These are phyloP conservation scores for Chlorophyllum brunneum DNA, from an alignment of 768 basidiomycete species.

Conservation along the genomic window DNA sequence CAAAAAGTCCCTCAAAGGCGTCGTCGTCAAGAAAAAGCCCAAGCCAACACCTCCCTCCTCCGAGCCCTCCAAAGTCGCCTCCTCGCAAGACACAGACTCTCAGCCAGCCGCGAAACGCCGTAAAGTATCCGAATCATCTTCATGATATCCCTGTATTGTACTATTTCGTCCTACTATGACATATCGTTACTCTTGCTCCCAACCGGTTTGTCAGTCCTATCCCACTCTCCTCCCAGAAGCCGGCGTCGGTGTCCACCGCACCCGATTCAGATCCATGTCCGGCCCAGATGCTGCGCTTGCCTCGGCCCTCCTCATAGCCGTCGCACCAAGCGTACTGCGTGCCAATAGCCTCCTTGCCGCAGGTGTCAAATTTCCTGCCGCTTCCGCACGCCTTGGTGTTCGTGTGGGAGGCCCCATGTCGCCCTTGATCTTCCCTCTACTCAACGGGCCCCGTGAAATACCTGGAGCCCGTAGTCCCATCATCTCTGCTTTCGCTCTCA, in stretches of 20 bases:
- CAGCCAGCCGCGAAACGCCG: constrained; percentile 54
- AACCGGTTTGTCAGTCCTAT: neutral
- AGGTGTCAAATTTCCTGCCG: constrained; percentile 78
- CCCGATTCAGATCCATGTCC: constrained; percentile 59
- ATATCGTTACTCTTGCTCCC: neutral
- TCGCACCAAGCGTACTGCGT: constrained; percentile 62
- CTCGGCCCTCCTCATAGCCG: constrained; percentile 61
- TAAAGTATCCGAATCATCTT: constrained; percentile 37
- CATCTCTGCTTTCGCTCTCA: constrained; percentile 73
- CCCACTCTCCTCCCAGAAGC: constrained; percentile 22
- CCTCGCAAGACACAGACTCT: constrained; percentile 16
- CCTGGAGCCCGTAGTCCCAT: constrained; percentile 42
- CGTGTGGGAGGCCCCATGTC: constrained; percentile 78
- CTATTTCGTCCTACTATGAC: neutral
- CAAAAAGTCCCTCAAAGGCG: constrained; percentile 72
- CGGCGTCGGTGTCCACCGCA: constrained; percentile 82
- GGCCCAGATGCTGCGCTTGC: constrained; percentile 37
- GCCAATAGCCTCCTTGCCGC: constrained; percentile 77
- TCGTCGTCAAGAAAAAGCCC: constrained; percentile 73
- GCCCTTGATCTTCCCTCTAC: constrained; percentile 36
- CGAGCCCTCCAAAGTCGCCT: constrained; percentile 1
- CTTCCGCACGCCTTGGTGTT: constrained; percentile 75
- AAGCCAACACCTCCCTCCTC: constrained; percentile 33
- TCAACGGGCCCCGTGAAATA: constrained; percentile 30
- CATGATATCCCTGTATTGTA: neutral